Evolutionary conservation across 371 early-diverging fungal genomes (phyloP), one percentile per base, ranked within the genome.

Genomic region (Lichtheimia ramosa): DNA sequence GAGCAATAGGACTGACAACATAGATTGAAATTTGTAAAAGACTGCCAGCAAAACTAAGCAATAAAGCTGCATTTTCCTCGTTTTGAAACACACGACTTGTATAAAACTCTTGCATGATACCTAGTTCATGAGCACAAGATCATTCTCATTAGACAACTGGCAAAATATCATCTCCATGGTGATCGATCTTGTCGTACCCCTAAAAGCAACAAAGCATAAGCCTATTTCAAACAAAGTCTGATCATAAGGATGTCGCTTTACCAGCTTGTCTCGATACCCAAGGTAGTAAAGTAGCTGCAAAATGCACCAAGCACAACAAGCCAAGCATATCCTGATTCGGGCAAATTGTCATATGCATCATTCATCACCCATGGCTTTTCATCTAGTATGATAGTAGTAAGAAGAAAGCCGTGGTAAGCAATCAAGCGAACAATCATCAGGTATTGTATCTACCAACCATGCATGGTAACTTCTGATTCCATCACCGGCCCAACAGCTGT

Each of bases 231-330:
- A 12, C 1, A 51, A n/a, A 28, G 14, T 51, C 24, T 13, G 15
- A 27, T 14, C 1, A n/a, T 12, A 14, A 15, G 14, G 24, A 48
- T 27, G 18, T 24, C 27, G 2, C 20, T 41, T 63, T 71, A 67
- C 75, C 75, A 75, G 16, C 66, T 62, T 39, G 70, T 59, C 3
- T 65, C 61, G 2, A 65, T 59, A 40, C 89, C 89, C 43, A 86
- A 82, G 14, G 77, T 75, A 41, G 75, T 73, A 58, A 84, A 72
- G 48, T 84, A 79, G 50, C 80, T 79, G 14, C 80, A 55, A 64
- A 83, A 87, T 4, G 81, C 75, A 3, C 83, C 74, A 0, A 75
- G 54, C 5, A 86, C 85, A 2, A 86, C 82, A 0, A 80, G 39
- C 88, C 88, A 89, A 5, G 40, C 53, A 8, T 34, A 34, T 34